These are phyloP conservation scores for Eucalyptus marginata DNA, from an alignment of 345 rosid species.

Conservation along the genomic window DNA sequence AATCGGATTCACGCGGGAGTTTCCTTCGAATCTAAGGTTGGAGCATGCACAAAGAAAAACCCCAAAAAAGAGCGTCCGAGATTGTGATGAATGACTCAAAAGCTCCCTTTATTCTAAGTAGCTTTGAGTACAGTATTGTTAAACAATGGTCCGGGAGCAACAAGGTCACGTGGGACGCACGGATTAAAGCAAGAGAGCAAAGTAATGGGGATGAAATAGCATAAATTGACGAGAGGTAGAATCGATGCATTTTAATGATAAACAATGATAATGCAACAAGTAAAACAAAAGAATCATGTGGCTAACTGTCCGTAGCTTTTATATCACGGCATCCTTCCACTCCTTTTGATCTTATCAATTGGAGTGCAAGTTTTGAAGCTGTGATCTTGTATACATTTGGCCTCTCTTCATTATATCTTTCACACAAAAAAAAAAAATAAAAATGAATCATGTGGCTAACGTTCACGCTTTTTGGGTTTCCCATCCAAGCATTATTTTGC, in stretches of 20 bases:
- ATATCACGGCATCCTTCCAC: no score
- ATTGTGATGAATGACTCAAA: not conserved
- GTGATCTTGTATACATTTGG: no score
- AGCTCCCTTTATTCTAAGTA: not conserved
- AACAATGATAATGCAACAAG: not conserved
- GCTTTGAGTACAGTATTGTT: not conserved
- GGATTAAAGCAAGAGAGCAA: not conserved
- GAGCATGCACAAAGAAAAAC: not conserved
- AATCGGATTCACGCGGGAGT: not conserved
- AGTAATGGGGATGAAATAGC: not conserved
- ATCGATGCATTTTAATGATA: not conserved
- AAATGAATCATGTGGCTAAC: not conserved
- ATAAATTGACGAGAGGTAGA: not conserved
- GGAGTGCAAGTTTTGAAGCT: no score
- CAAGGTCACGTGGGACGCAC: not conserved
- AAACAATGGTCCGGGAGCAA: not conserved
- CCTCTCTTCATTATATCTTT: no score
- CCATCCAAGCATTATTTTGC: not conserved
- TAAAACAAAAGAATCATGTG: not conserved
- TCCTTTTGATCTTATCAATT: no score
- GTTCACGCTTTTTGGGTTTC: not conserved
- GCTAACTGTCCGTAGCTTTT: no score
- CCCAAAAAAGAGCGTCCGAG: not conserved
- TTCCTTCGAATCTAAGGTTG: not conserved
- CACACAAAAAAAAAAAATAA: no score